Percentiles rank a stretch among this genome's conserved stretches.
phyloP scores from a whole-genome alignment of 495 filamentous ascomycete species.

The Mycothermus thermophilus region DNA sequence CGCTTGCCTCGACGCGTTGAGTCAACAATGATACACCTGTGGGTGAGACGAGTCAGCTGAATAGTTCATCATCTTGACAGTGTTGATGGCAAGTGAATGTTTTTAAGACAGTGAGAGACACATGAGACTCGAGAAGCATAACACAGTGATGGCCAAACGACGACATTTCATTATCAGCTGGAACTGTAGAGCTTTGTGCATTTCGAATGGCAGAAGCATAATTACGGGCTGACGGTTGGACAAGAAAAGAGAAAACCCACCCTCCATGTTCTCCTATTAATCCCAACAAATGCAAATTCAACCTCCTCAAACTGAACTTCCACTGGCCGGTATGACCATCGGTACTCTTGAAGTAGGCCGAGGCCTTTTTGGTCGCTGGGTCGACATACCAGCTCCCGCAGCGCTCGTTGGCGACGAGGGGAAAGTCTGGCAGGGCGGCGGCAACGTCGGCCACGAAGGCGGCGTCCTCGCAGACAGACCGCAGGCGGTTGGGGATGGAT shows the following conservation, averaged over 20 bases:
- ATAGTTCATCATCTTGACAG: too few species aligned
- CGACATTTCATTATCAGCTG: too few species aligned
- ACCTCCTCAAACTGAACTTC: constrained; percentile 68
- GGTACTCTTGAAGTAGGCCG: constrained; percentile 94
- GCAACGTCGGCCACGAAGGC: constrained; percentile 47
- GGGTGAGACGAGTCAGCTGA: too few species aligned
- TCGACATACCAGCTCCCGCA: constrained; percentile 94
- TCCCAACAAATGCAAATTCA: constrained; percentile 70
- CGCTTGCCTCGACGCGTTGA: constrained; percentile 87
- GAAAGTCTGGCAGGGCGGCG: constrained; percentile 37
- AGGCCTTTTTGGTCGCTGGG: constrained; percentile 47
- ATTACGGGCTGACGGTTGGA: too few species aligned
- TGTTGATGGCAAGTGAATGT: too few species aligned
- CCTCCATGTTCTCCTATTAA: constrained; percentile 48
- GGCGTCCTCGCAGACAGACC: constrained; percentile 55
- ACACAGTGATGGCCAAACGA: too few species aligned
- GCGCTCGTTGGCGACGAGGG: constrained; percentile 82
- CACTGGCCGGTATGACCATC: constrained; percentile 86
- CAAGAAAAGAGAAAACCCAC: constrained; percentile 24
- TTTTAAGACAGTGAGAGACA: too few species aligned
- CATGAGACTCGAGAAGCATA: too few species aligned
- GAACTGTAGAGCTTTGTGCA: too few species aligned
- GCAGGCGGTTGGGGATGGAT: constrained; percentile 64
- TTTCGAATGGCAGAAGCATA: too few species aligned
- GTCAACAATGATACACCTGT: constrained; percentile 80